Evolutionary conservation across 306 rosid genomes (phyloP), one percentile per base, ranked within the genome.

Genomic region (Mimosa pudica): DNA sequence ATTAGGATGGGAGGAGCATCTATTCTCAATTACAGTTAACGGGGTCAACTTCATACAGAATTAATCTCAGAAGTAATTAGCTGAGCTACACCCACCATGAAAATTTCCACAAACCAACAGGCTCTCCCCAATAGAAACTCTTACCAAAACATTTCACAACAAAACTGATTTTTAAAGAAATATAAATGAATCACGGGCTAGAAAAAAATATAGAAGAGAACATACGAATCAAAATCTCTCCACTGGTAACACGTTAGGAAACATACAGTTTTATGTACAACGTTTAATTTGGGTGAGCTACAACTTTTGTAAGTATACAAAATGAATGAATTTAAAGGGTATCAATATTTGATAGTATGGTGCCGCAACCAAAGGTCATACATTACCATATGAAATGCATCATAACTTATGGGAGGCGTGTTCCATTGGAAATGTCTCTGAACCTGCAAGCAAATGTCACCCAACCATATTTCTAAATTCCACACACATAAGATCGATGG

Each of bases 401-500:
- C 98, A 38, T 62, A 85, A 81, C 85, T 88, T 70, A 87, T 48
- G 13, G 99, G 94, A 3, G 98, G 98, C 10, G 99, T 75, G 84
- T 95, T 93, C 99, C 99, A 95, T 48, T 93, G 94, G 84, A 91
- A 95, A 79, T 95, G 99, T 73, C 73, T 90, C 90, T 95, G 99
- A 84, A 91, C 90, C 99, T 95, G 92, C 80, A 32, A 63, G 63
- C 74, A 70, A 72, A 70, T 70, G 70, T 73, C 75, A 41, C 49
- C 42, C 41, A 89, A 44, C 30, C 74, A 70, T 60, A 42, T 68
- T 47, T 38, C 83, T 87, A 18, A 84, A 79, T 65, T 79, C 49
- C 48, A 71, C 5, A 64, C 73, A 10, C 16, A 14, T 45, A 81
- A 41, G 63, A 78, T 47, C 73, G 32, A 48, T 48, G 57, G 68